Conservation (phyloP, 306 rosid species). For the Betula pendula region DNA sequence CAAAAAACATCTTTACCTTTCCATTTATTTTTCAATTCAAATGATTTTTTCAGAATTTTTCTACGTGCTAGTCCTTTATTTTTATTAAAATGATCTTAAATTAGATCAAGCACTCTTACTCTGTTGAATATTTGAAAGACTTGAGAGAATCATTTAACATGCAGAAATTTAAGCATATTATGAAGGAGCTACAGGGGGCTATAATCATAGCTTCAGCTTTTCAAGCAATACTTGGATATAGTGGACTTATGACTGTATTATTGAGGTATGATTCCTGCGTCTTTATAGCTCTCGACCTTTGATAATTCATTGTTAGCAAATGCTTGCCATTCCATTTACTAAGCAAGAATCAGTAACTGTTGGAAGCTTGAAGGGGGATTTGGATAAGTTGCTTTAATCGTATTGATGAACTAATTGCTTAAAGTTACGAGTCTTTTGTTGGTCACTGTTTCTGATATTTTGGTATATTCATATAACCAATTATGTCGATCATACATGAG, state of each 20-base stretch:
- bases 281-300: constrained; percentile 7
- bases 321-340: constrained; percentile 13
- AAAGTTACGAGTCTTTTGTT: constrained; percentile 10
- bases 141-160: constrained; percentile 7
- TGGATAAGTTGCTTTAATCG: constrained; percentile 12
- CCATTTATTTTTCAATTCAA: neutral
- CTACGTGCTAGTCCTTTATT: neutral
- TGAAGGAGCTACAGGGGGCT: constrained; percentile 99
- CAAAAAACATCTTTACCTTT: neutral
- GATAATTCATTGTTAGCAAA: constrained; percentile 8
- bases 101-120: constrained; percentile 1
- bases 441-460: neutral
- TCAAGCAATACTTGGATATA: constrained; percentile 90
- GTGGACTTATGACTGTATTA: constrained; percentile 87
- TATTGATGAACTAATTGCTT: constrained; percentile 8
- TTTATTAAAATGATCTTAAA: neutral
- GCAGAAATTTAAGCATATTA: constrained; percentile 92
- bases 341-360: neutral
- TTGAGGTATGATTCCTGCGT: constrained; percentile 55
- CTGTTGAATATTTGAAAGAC: neutral
- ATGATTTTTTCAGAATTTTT: neutral
- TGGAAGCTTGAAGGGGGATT: neutral
- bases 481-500: neutral
- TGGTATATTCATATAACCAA: neutral
- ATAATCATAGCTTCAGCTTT: constrained; percentile 85